A percentile compares a stretch with the other conserved stretches of the same genome.
Conservation (phyloP, 495 filamentous ascomycete species). For the Penicillium odoratum region DNA sequence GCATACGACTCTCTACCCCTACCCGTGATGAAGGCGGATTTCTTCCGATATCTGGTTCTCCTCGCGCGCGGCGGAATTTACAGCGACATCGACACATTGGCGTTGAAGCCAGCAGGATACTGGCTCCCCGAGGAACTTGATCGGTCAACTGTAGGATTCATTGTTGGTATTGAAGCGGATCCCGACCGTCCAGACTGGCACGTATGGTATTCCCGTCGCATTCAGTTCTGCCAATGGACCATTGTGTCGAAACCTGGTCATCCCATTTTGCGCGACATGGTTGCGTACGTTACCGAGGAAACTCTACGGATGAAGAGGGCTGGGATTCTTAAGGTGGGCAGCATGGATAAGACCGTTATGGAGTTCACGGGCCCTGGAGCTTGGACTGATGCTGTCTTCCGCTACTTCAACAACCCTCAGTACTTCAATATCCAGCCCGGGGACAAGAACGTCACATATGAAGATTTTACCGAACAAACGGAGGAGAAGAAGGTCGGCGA, state of each 20-base stretch:
- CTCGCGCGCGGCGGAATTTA: constrained; percentile 94
- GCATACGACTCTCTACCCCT: constrained; percentile 84
- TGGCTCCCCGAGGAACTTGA: constrained; percentile 85
- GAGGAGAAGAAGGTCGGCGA: constrained; percentile 84
- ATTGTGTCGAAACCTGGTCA: constrained; percentile 95
- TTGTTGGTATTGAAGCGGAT: constrained; percentile 95
- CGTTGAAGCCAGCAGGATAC: constrained; percentile 75
- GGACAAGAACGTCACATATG: constrained; percentile 72
- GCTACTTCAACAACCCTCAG: constrained; percentile 86
- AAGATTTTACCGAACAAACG: constrained; percentile 86
- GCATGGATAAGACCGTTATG: constrained; percentile 77
- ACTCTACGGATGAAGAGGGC: constrained; percentile 72
- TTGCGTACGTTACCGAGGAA: constrained; percentile 80
- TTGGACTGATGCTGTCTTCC: constrained; percentile 92
- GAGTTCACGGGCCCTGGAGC: constrained; percentile 94
- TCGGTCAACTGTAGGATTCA: constrained; percentile 72
- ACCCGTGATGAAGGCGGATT: constrained; percentile 92
- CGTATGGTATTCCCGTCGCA: constrained; percentile 91
- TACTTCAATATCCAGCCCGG: constrained; percentile 82
- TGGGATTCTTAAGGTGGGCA: constrained; percentile 62
- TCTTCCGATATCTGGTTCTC: constrained; percentile 95
- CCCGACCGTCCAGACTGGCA: constrained; percentile 91
- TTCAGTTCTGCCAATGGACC: constrained; percentile 99
- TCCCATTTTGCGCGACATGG: constrained; percentile 84
- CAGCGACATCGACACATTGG: constrained; percentile 92